Conservation (phyloP, 345 rosid genomes). For the Erucastrum elatum region DNA sequence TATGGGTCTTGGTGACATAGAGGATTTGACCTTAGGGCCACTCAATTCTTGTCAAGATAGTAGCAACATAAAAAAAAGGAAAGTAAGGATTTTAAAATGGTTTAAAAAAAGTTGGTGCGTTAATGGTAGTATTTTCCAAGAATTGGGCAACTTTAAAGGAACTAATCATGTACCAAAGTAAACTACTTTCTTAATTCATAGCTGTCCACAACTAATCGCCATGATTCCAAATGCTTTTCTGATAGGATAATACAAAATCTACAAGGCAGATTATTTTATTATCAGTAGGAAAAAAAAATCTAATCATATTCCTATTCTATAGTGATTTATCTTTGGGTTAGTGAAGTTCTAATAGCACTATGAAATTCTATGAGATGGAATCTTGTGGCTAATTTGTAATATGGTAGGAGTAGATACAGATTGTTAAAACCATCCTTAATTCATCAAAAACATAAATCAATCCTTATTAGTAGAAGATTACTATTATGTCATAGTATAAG, state of each 20-base stretch:
- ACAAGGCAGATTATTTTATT: not conserved
- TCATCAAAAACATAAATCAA: constrained; percentile 6
- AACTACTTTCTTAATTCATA: constrained; percentile 11
- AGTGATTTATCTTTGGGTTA: not conserved
- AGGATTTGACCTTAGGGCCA: not conserved
- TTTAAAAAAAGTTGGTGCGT: not conserved
- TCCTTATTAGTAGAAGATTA: not conserved
- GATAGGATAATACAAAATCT: constrained; percentile 8
- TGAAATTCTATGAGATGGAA: not conserved
- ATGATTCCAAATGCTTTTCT: constrained; percentile 19
- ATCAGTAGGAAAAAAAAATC: not conserved
- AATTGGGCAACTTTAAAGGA: constrained; percentile 10
- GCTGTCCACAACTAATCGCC: constrained; percentile 33
- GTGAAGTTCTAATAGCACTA: not conserved
- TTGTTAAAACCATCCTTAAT: not conserved
- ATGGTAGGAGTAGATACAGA: not conserved
- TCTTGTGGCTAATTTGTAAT: not conserved
- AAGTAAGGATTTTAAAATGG: not conserved
- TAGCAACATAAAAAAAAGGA: not conserved
- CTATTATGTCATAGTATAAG: not conserved
- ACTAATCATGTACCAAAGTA: constrained; percentile 1
- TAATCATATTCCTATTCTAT: not conserved
- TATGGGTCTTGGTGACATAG: not conserved
- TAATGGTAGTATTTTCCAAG: constrained; percentile 6
- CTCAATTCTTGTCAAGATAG: not conserved